Evolutionary conservation across 2,329 filamentous ascomycete genomes (phyloP).

Genomic region (Phialophora verrucosa): DNA sequence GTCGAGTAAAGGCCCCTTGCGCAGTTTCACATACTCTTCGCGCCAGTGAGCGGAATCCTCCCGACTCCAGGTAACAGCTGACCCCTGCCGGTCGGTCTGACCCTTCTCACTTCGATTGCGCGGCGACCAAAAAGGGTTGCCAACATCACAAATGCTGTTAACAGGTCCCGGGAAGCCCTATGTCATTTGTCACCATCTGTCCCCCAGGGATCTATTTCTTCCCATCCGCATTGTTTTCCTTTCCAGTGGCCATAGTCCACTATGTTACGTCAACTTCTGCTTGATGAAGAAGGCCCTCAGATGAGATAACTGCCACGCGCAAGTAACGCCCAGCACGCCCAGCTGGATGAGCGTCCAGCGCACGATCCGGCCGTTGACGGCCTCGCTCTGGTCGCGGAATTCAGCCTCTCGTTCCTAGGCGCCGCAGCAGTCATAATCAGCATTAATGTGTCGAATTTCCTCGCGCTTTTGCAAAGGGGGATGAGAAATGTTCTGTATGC

Average conservation of each 20-base stretch:
- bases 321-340: constrained; percentile 80
- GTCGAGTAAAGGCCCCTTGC: neutral
- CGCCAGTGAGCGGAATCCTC: neutral
- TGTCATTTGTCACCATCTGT: neutral
- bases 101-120: neutral
- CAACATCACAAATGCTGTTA: neutral
- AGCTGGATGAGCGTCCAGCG: constrained; percentile 94
- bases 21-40: neutral
- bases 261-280: constrained; percentile 88
- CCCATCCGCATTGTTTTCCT: neutral
- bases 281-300: constrained; percentile 99
- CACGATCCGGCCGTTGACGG: constrained; percentile 87
- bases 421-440: neutral
- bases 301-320: constrained; percentile 96
- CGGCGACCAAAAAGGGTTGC: neutral
- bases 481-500: neutral
- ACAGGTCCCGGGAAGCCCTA: neutral
- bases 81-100: neutral
- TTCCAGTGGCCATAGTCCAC: neutral
- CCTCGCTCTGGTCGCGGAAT: constrained; percentile 96
- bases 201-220: neutral
- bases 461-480: neutral
- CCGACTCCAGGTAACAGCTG: neutral
- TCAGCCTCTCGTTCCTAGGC: constrained; percentile 90
- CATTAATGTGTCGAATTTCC: neutral